Conservation (phyloP, 345 rosid genomes). For the Euclidium syriacum region DNA sequence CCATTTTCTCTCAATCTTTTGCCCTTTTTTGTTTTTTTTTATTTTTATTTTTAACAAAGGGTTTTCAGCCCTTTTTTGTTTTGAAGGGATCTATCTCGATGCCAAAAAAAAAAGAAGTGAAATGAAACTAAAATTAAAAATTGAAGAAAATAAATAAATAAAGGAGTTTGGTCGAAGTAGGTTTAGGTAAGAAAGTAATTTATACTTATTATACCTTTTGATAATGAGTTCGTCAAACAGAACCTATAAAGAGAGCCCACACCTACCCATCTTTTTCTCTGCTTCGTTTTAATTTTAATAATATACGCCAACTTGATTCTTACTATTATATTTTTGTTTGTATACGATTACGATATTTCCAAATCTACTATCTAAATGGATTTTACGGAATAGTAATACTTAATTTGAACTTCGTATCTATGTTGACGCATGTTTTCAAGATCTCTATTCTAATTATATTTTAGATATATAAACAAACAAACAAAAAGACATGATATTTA, state of each 20-base stretch:
- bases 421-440: constrained; percentile 1
- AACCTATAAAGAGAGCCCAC: constrained; percentile 19
- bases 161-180: constrained; percentile 18
- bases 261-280: constrained; percentile 16
- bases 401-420: background rate
- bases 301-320: constrained; percentile 3
- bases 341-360: constrained; percentile 12
- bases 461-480: too few species aligned
- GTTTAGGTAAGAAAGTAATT: constrained; percentile 23
- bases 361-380: background rate
- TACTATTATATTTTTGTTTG: background rate
- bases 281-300: background rate
- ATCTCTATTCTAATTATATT: background rate
- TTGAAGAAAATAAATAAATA: constrained; percentile 27
- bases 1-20: background rate
- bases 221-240: constrained; percentile 21
- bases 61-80: too few species aligned
- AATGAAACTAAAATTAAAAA: background rate
- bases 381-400: background rate
- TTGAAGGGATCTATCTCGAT: constrained; percentile 1
- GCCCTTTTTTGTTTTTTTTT: too few species aligned
- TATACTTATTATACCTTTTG: background rate
- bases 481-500: too few species aligned
- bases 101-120: background rate
- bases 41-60: too few species aligned